Base-by-base conservation (phyloP, 2,329 filamentous ascomycete genomes). In the Hirsutella thompsonii region DNA sequence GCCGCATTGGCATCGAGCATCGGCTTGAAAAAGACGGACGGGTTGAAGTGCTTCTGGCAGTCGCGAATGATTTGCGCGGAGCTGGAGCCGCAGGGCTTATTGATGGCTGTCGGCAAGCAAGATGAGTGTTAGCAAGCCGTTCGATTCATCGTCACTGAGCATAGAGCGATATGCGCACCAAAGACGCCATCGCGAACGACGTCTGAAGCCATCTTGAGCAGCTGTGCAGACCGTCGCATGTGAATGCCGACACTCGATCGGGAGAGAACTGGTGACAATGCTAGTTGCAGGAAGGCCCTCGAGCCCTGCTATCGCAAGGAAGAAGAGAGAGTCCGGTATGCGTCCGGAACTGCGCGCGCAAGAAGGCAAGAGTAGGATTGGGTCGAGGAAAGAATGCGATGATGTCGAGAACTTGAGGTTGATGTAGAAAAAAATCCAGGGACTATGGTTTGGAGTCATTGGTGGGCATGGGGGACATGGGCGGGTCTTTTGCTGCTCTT, bases 21-120 rank as follows among this genome's bases (percentile, higher is more conserved):
- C 28, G 88, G 84, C 43, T 74, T 71, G 68, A 98, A 96, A 47
- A 85, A 69, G 20, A 66, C 58, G 2, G 92, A 96, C 10, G 79
- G 76, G 51, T 88, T 86, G 71, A 96, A 94, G 49, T 82, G 76
- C 18, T 72, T 66, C 66, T 96, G 88, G 44, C 93, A 79, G 55
- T 90, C 82, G 57, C 90, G 88, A 49, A 98, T 77, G 30, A 93
- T 83, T 60, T 94, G 86, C 39, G 89, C 89, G 28, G 90, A 96
- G 58, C 83, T 87, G 54, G 90, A 76, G 53, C 81, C 83, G 54
- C 80, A 70, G 21, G 92, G 92, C 65, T 98, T 98, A 67, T 94
- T 87, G 62, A 98, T 83, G 60, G 86, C 90, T 94, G 51, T 26
- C 11, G 18, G 38, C 21, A 32, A 8, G 30, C 21, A 14, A 28